A percentile compares a stretch with the other conserved stretches of the same genome.
These are phyloP conservation scores for Cyberlindnera americana DNA, from an alignment of 805 yeast genomes.

Conservation along the genomic window DNA sequence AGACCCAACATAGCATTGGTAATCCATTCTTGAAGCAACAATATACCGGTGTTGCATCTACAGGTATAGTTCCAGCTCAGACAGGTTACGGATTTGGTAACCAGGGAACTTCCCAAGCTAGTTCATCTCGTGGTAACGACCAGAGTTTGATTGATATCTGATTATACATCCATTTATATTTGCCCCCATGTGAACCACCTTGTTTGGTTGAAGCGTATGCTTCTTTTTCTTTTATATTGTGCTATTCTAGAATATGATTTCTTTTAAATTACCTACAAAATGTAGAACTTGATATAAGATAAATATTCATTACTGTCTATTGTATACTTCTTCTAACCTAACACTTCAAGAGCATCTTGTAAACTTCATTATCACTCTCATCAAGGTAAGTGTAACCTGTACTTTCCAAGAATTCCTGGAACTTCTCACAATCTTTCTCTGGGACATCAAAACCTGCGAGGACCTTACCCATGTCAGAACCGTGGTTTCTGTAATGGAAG, in stretches of 20 bases:
- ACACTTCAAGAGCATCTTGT: conserved; percentile 64
- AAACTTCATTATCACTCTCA: conserved; percentile 85
- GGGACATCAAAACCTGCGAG: conserved; percentile 90
- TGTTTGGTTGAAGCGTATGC: no score
- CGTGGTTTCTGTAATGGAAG: conserved; percentile 96
- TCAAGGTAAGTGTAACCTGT: conserved; percentile 76
- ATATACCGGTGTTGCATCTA: conserved; percentile 66
- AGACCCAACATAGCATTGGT: conserved; percentile 21
- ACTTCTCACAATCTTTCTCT: conserved; percentile 55
- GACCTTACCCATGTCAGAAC: conserved; percentile 90
- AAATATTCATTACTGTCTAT: no score
- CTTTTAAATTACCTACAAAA: no score
- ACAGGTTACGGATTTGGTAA: conserved; percentile 97
- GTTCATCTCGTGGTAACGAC: conserved; percentile 19
- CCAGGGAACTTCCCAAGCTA: conserved; percentile 35
- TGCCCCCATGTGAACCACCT: no score
- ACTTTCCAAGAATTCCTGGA: conserved; percentile 62
- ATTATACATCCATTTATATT: neutral
- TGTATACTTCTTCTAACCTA: no score
- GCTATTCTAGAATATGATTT: neutral
- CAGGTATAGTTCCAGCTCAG: conserved; percentile 70
- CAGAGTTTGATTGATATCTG: conserved; percentile 29
- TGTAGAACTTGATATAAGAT: no score
- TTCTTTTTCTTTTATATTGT: neutral
- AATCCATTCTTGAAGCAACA: conserved; percentile 56